Evolutionary conservation across 225 moss, liverwort and hornwort genomes (phyloP), one percentile per base, ranked within the genome.

Genomic region (Marchantia polymorpha): DNA sequence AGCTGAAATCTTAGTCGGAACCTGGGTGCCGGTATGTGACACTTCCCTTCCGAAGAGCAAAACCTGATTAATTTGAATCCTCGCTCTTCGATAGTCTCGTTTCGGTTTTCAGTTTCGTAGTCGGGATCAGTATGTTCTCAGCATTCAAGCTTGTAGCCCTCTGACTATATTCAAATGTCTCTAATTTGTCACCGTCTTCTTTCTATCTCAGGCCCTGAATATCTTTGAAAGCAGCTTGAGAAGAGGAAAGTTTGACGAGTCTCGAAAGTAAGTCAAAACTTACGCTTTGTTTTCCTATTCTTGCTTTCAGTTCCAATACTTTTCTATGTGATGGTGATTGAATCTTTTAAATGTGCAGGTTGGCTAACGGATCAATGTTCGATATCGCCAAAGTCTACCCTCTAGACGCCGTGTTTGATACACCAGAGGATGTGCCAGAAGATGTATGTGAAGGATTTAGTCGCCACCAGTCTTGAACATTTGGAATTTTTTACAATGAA

Each of bases 171-270:
- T 67, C 9, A 15, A 29, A 4, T 14, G 8, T 12, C 39, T 39
- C 39, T 39, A 39, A 39, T 2, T 39, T 39, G 39, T 2, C 39
- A 39, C 39, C 39, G 39, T 39, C 5, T 55, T 55, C 55, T 49
- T 14, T 8, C 5, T 39, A 39, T 39, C 39, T 39, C 39, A 96
- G 94, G 94, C 94, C 23, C 79, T 96, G 76, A 94, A 96, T 78
- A 97, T 97, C 53, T 94, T 94, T 76, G 97, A 97, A 82, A 93
- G 89, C 82, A 99, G 97, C 88, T 81, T 99, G 84, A 89, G 93
- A 86, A 90, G 97, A 83, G 94, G 97, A 58, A 97, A 97, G 77
- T 97, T 97, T 55, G 94, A 97, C 27, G 89, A 86, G 66, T 92
- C 92, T 26, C 89, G 97, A 68, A 83, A 84, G 94, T 96, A 86